Conservation (phyloP, 2,329 filamentous ascomycete genomes). For the Microsporum canis region DNA sequence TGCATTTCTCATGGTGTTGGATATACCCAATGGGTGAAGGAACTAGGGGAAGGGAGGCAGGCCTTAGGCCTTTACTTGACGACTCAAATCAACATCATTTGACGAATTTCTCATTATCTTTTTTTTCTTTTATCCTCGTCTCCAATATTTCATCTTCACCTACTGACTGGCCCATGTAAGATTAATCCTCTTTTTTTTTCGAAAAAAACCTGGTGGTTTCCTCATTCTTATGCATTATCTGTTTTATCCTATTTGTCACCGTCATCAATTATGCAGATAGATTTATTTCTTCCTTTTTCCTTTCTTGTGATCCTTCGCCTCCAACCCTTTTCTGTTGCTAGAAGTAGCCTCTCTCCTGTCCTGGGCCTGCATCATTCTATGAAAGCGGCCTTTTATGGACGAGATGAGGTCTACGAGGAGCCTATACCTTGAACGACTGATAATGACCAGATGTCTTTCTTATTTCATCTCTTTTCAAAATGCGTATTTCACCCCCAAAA, state of each 20-base stretch:
- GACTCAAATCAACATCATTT: constrained; percentile 4
- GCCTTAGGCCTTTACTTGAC: constrained; percentile 5
- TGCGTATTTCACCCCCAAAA: too few relatives aligned
- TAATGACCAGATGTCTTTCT: too few relatives aligned
- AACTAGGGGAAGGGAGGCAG: constrained; percentile 6
- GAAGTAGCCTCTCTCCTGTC: not conserved
- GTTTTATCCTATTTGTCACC: not conserved
- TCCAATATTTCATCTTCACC: not conserved
- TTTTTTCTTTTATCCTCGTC: not conserved
- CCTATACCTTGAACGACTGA: too few relatives aligned
- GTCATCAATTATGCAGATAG: not conserved
- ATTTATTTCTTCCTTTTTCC: not conserved
- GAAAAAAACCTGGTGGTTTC: not conserved
- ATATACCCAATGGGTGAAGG: constrained; percentile 25
- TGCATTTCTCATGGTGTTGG: constrained; percentile 35
- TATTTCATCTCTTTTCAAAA: too few relatives aligned
- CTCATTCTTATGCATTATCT: not conserved
- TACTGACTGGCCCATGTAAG: not conserved
- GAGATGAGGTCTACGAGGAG: not conserved
- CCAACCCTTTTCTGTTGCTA: not conserved
- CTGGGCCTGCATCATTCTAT: not conserved
- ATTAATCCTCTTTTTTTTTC: not conserved
- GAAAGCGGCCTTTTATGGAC: not conserved
- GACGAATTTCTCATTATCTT: constrained; percentile 1
- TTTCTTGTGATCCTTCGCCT: not conserved